Conservation (phyloP, 495 filamentous ascomycete species). For the Xylaria castorea region DNA sequence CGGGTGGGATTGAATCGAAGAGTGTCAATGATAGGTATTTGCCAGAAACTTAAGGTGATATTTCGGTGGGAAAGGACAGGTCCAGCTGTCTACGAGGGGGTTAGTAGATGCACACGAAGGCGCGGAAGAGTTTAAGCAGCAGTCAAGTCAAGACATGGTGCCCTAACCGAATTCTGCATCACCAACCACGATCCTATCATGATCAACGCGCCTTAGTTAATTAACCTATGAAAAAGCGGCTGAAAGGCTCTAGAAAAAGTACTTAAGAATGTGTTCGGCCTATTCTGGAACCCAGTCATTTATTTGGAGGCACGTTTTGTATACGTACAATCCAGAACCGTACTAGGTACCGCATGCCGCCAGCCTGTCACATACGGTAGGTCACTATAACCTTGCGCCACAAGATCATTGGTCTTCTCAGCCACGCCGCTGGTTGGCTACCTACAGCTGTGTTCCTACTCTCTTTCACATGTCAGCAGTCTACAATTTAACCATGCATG, state of each 20-base stretch:
- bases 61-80: neutral
- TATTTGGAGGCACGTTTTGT: too few relatives aligned
- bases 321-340: too few relatives aligned
- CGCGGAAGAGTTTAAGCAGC: neutral
- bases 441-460: neutral
- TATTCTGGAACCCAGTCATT: neutral
- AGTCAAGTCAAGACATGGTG: neutral
- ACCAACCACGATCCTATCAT: neutral
- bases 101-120: neutral
- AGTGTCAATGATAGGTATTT: neutral
- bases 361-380: neutral
- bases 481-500: neutral
- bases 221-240: neutral
- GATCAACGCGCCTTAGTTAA: neutral
- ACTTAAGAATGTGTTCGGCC: neutral
- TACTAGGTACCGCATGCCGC: neutral
- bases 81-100: neutral
- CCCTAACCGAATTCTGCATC: neutral
- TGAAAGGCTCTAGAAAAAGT: neutral
- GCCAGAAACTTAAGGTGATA: too few relatives aligned
- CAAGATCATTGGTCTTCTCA: neutral
- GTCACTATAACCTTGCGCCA: slow-evolving; percentile 8
- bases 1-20: neutral
- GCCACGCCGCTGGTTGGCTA: neutral
- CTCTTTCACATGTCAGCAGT: neutral